A percentile compares a stretch with the other conserved stretches of the same genome.
These are phyloP conservation scores for Phytophthora crassamura DNA, from an alignment of 352 stramenopile species.

Conservation along the genomic window DNA sequence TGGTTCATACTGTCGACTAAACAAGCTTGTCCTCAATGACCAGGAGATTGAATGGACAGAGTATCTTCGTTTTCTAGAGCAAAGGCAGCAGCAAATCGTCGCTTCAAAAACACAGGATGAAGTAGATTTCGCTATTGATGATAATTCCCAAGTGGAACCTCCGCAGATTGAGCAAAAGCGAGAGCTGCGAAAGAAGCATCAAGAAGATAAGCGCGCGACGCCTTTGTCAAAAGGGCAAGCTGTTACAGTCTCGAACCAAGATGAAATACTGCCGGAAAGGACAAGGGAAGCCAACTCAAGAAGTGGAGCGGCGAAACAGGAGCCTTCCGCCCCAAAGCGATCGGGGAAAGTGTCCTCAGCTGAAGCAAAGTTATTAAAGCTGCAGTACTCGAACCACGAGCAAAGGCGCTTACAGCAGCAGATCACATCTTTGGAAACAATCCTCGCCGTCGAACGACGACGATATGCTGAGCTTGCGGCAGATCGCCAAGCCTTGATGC, in stretches of 20 bases:
- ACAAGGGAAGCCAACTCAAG: background rate
- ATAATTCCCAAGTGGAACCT: conserved; percentile 1
- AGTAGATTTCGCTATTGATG: background rate
- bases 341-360: conserved; percentile 11
- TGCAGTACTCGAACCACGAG: conserved; percentile 37
- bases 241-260: conserved; percentile 8
- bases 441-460: conserved; percentile 39
- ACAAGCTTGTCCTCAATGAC: background rate
- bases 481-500: conserved; percentile 39
- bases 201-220: conserved; percentile 29
- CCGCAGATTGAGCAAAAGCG: conserved; percentile 12
- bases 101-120: background rate
- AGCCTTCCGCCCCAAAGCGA: conserved; percentile 15
- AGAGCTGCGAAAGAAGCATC: conserved; percentile 37
- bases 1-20: background rate
- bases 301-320: background rate
- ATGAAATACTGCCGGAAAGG: conserved; percentile 3
- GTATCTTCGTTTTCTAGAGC: conserved; percentile 58
- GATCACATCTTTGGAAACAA: conserved; percentile 25
- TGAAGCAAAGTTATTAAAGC: conserved; percentile 25
- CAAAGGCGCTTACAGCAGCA: conserved; percentile 31
- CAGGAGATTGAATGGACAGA: conserved; percentile 66
- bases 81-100: conserved; percentile 9
- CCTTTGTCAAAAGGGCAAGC: background rate
- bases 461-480: conserved; percentile 37